A percentile compares a stretch with the other conserved stretches of the same genome.
Conservation (phyloP, 2,329 filamentous ascomycete genomes). For the Scopulariopsis brevicaulis region DNA sequence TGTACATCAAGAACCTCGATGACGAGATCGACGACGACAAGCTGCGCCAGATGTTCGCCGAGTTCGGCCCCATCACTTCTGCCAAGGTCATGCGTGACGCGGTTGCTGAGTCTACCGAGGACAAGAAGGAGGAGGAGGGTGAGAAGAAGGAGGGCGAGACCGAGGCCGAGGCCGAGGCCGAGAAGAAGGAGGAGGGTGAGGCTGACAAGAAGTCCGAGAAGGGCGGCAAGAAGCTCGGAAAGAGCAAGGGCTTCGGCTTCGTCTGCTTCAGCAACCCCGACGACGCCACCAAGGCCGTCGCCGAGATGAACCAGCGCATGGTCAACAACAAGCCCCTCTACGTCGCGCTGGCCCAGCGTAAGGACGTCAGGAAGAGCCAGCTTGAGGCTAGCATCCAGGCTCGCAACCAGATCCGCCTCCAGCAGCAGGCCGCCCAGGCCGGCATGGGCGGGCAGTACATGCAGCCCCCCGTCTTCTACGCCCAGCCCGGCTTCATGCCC, state of each 20-base stretch:
- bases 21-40: conserved; percentile 98
- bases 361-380: conserved; percentile 98
- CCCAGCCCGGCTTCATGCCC: conserved; percentile 59
- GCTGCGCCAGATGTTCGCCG: conserved; percentile 83
- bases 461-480: conserved; percentile 87
- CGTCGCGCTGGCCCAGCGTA: conserved; percentile 95
- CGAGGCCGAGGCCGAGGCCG: conserved; percentile 33
- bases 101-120: conserved; percentile 39
- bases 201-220: conserved; percentile 49
- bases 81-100: conserved; percentile 98
- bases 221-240: conserved; percentile 63
- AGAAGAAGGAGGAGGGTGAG: conserved; percentile 31
- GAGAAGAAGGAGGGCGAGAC: conserved; percentile 34
- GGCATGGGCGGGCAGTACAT: conserved; percentile 84
- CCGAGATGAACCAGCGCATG: conserved; percentile 99
- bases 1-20: conserved; percentile 98
- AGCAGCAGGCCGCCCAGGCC: conserved; percentile 85
- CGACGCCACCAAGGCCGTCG: conserved; percentile 96
- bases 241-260: conserved; percentile 99
- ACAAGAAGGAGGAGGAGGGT: conserved; percentile 38
- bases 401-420: conserved; percentile 96
- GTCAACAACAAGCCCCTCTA: conserved; percentile 93
- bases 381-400: conserved; percentile 98
- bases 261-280: conserved; percentile 99
- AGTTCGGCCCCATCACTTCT: conserved; percentile 91